Evolutionary conservation across 1,139 yeast species (phyloP), one percentile per base, ranked within the genome.

Genomic region (Pichia sp.): DNA sequence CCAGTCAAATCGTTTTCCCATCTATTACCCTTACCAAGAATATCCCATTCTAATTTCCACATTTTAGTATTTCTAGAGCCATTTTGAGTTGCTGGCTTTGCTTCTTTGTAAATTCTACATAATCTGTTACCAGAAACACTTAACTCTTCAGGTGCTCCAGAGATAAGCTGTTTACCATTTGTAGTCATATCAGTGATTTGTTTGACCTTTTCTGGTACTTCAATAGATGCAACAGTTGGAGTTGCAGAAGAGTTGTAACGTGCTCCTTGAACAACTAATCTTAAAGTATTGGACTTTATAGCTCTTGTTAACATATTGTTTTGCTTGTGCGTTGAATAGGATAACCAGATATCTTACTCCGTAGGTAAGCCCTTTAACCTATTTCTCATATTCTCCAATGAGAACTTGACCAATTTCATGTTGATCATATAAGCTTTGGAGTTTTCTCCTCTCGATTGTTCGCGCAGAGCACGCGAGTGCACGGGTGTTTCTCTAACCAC

Each of bases 1-100:
- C 95, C 95, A 65, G 84, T 85, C 57, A 84, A 68, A 57, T 84
- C 93, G 62, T 85, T 84, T 60, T 84, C 95, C 95, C 95, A 85
- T 59, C 94, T 70, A 67, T 84, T 79, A 31, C 84, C 86, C 54
- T 81, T 77, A 36, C 80, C 80, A 44, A 81, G 67, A 33, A 83
- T 74, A 56, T 85, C 95, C 91, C 93, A 85, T 63, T 85, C 95
- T 48, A 85, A 59, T 57, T 76, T 77, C 95, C 95, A 85, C 52
- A 64, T 66, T 49, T 63, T 61, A 14, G 74, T 72, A 54, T 75
- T 72, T 54, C 68, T 67, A 20, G 54, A 55, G 14, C 89, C 85
- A 33, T 85, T 77, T 65, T 85, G 95, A 25, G 93, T 84, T 34
- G 95, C 93, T 11, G 88, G 72, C 64, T 83, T 82, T 49, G 88